Base-by-base conservation (phyloP, 148 eudicot genomes). In the Camellia sinensis region DNA sequence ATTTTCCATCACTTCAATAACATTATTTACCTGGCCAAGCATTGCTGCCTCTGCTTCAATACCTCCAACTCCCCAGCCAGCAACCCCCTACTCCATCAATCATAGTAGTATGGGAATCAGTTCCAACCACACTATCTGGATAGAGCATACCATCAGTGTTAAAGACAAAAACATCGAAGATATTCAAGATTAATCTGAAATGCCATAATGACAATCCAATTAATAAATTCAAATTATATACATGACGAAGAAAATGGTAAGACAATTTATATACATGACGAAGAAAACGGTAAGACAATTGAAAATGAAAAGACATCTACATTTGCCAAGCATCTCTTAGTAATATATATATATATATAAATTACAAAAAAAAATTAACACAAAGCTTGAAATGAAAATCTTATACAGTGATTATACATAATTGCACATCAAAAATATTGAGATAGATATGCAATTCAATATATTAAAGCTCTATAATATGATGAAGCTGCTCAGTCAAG, bases 21-120 rank as follows among this genome's bases (percentile, higher is more conserved):
- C 17, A 59, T 29, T 29, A 74, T 75, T 84, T 71, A 96, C 99
- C 94, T 96, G 99, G 62, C 99, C 98, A 86, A 96, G 98, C 99
- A 96, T 96, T 77, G 97, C 85, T 29, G 99, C 94, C 86, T 96
- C 99, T 80, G 99, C 99, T 83, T 96, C 99, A 82, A 96, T 96
- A 83, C 98, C 98, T 80, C 99, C 98, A 71, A 93, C 98, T 82
- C 99, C 99, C 99, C 98, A 96, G 19, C 99, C 99, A 84, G 99
- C 98, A 88, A 96, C 99, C 67, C 67, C 99, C 99, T 22, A 96
- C 82, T 40, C 99, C 99, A 77, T 96, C 98, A 75, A 96, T 94
- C 99, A 96, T 96, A 10, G 99, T 96, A 73, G 99, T 96, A 83
- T 96, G 99, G 45, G 98, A 96, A 86, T 96, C 99, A 61, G 99